Evolutionary conservation across 148 eudicot genomes (phyloP), one percentile per base, ranked within the genome.

Genomic region (Dysphania ambrosioides): DNA sequence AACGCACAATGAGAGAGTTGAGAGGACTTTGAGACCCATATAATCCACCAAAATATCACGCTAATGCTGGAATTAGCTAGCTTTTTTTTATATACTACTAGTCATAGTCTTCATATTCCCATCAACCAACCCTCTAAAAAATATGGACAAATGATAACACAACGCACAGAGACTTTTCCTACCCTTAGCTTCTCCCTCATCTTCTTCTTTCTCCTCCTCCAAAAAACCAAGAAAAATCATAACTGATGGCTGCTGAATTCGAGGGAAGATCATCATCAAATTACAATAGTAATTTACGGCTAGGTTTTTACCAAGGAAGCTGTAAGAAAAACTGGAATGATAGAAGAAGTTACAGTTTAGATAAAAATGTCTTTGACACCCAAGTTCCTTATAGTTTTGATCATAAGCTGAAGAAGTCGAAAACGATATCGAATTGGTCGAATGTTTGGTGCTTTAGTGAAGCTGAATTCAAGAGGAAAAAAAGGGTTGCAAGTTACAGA

Each of bases 381-480:
- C 64, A 74, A 51, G 63, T 70, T 41, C 51, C 77, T 0, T 67
- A 70, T 51, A 72, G 72, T 13, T 75, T 75, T 15, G 86, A 86
- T 18, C 40, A 70, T 31, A 81, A 87, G 73, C 55, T 83, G 61
- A 86, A 89, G 78, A 92, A 84, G 44, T 77, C 78, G 23, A 86
- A 78, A 38, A 78, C 83, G 55, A 82, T 77, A 36, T 83, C 89
- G 24, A 72, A 80, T 23, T n/a, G n/a, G n/a, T 76, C 84, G 15
- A 88, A 80, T 53, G 74, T 83, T 8, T 86, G 88, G 92, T 75
- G 83, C 8, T 80, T 88, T 32, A 86, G 68, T 70, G 97, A 92
- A 75, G 89, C 97, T 0, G 97, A 92, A 79, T 80, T 84, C 32
- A 88, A 89, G 83, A 88, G 97, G 85, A 89, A 90, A 85, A 92